Evolutionary conservation across 306 rosid species (phyloP).

Genomic region (Vigna reflexopilosa): DNA sequence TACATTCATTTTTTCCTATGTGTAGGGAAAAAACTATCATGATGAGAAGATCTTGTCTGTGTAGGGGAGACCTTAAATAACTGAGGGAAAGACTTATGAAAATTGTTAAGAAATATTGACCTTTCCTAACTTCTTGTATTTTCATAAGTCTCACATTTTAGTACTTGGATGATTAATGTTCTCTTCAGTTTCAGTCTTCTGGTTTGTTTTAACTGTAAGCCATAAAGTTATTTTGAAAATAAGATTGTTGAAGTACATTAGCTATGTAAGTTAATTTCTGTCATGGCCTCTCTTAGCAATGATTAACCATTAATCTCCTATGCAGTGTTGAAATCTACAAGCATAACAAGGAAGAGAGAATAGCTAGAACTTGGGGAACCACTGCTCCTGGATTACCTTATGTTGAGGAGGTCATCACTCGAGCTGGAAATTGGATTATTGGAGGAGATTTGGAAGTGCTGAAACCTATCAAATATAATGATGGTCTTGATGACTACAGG

Average conservation of each 20-base stretch:
- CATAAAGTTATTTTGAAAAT: background rate
- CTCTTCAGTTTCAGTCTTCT: constrained; percentile 35
- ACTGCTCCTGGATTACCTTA: constrained; percentile 90
- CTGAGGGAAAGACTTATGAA: background rate
- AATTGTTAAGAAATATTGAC: background rate
- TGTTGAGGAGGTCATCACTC: constrained; percentile 80
- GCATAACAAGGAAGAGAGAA: constrained; percentile 98
- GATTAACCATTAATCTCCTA: constrained; percentile 11
- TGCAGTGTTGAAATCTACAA: constrained; percentile 90
- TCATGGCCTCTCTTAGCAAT: constrained; percentile 17
- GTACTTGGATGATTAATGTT: constrained; percentile 10
- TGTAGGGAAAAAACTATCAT: background rate
- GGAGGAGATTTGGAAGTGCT: constrained; percentile 95
- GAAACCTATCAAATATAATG: constrained; percentile 77
- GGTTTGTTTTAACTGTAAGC: constrained; percentile 3
- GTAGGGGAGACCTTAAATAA: background rate
- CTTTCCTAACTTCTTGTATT: constrained; percentile 1
- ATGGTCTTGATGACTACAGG: constrained; percentile 92
- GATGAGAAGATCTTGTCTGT: background rate
- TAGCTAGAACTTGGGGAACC: constrained; percentile 97
- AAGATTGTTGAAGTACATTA: constrained; percentile 28
- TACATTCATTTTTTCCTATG: background rate
- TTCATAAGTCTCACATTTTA: background rate
- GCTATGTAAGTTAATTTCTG: constrained; percentile 10
- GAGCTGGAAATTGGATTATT: constrained; percentile 92